Evolutionary conservation across 352 stramenopile genomes (phyloP).

Genomic region (Globisporangium uncinulatum): DNA sequence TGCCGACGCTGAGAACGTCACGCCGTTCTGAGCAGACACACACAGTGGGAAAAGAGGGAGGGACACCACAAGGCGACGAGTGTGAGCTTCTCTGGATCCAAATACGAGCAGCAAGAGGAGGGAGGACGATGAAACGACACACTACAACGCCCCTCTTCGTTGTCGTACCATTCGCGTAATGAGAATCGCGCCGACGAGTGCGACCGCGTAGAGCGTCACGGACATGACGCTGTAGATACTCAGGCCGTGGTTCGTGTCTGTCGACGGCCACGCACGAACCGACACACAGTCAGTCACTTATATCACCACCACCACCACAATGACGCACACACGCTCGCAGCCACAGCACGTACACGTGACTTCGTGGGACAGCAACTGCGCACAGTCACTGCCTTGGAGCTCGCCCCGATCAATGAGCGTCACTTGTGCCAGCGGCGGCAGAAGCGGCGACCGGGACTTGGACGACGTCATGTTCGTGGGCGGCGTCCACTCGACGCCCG

Average conservation of each 20-base stretch:
- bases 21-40: conserved; percentile 45
- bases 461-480: conserved; percentile 7
- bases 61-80: neutral
- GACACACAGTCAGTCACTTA: conserved; percentile 11
- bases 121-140: neutral
- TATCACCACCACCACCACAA: neutral
- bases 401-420: conserved; percentile 45
- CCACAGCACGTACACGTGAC: conserved; percentile 43
- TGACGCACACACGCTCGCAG: neutral
- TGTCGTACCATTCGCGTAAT: conserved; percentile 72
- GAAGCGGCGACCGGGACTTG: conserved; percentile 11
- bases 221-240: conserved; percentile 88
- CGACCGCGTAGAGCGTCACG: conserved; percentile 75
- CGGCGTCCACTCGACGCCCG: conserved; percentile 38
- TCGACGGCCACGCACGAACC: conserved; percentile 1
- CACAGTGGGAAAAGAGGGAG: neutral
- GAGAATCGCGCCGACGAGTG: conserved; percentile 63
- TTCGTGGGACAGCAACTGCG: conserved; percentile 56
- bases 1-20: conserved; percentile 62
- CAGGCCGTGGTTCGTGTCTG: conserved; percentile 56
- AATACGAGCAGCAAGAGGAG: too few species aligned
- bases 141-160: neutral
- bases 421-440: conserved; percentile 57
- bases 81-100: neutral
- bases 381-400: conserved; percentile 59